Evolutionary conservation across 2,329 filamentous ascomycete species (phyloP), one percentile per base, ranked within the genome.

Genomic region (Zymoseptoria brevis): DNA sequence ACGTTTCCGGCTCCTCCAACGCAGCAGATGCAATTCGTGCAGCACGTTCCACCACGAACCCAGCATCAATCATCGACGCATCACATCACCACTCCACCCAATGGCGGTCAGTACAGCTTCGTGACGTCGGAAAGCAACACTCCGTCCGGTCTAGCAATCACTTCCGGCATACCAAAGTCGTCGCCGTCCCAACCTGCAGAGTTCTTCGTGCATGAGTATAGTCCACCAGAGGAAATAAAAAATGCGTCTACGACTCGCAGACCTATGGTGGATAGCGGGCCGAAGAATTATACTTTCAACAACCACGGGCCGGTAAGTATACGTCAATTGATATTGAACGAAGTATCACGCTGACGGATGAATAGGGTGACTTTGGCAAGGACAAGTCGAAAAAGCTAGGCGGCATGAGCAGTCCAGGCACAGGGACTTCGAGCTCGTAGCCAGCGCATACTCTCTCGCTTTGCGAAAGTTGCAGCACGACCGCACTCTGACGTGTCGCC

Each of bases 211-310:
- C 77, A 80, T 55, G 75, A 80, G 61, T 79, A 79, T 64, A 74
- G 69, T 29, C 77, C 78, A 21, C 77, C 78, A 19, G 71, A 75
- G 16, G 73, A 72, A n/a, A 62, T 72, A 4, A 76, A 74, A 51
- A 64, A 66, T 21, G 63, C 66, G n/a, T 64, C 67, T 7, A 69
- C 66, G 13, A 69, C 69, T 16, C 64, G 71, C 4, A 71, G 69
- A 60, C 70, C 67, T 72, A 61, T n/a, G 64, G 56, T 60, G 8
- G 70, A 72, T 50, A 62, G 58, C 19, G 68, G 63, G 9, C 71
- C 74, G 1, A 79, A 78, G 68, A 77, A 72, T 59, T 80, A 77
- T 63, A 76, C 76, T 16, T 80, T 80, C 58, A 75, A 76, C 52
- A 79, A 79, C 54, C 75, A 77, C 58, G 75, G 74, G 8, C 76